Percentiles rank a stretch among this genome's conserved stretches.
phyloP scores from a whole-genome alignment of 2,329 filamentous ascomycete species.

The Lachnellula cervina region DNA sequence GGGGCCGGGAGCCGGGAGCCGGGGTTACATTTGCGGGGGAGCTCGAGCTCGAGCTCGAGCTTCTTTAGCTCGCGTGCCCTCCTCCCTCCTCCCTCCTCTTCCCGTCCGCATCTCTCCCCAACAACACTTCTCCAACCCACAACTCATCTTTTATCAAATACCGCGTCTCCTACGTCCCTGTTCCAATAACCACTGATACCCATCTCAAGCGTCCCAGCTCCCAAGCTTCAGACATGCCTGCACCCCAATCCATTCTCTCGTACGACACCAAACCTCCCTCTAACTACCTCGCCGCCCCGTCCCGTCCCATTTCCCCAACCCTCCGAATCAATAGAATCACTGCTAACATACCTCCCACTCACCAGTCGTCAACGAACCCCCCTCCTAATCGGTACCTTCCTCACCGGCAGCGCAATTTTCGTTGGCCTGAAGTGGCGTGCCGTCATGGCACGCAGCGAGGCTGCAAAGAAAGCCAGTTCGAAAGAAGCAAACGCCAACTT shows the following conservation, averaged over 20 bases:
- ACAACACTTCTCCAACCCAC: background rate
- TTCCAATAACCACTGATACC: background rate
- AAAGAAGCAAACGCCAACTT: slow-evolving; percentile 21
- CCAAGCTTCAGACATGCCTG: slow-evolving; percentile 12
- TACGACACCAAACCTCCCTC: slow-evolving; percentile 8
- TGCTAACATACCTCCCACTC: background rate
- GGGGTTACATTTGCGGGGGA: background rate
- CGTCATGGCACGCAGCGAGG: slow-evolving; percentile 30
- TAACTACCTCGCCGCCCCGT: background rate
- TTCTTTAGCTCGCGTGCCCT: background rate
- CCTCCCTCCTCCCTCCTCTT: background rate
- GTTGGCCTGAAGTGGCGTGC: slow-evolving; percentile 31
- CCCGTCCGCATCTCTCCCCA: slow-evolving; percentile 1
- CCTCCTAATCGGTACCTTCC: slow-evolving; percentile 24
- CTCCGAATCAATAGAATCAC: background rate
- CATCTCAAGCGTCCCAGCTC: background rate
- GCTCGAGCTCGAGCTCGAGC: background rate
- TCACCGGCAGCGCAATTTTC: slow-evolving; percentile 26
- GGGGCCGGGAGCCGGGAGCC: too few relatives aligned
- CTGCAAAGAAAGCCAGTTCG: slow-evolving; percentile 27
- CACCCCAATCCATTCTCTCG: slow-evolving; percentile 13
- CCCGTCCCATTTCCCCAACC: too few relatives aligned
- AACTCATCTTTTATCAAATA: background rate
- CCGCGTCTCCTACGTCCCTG: background rate
- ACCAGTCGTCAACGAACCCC: slow-evolving; percentile 25